These are phyloP conservation scores for Termitomyces sp. DNA, from an alignment of 768 basidiomycete genomes.

Conservation along the genomic window DNA sequence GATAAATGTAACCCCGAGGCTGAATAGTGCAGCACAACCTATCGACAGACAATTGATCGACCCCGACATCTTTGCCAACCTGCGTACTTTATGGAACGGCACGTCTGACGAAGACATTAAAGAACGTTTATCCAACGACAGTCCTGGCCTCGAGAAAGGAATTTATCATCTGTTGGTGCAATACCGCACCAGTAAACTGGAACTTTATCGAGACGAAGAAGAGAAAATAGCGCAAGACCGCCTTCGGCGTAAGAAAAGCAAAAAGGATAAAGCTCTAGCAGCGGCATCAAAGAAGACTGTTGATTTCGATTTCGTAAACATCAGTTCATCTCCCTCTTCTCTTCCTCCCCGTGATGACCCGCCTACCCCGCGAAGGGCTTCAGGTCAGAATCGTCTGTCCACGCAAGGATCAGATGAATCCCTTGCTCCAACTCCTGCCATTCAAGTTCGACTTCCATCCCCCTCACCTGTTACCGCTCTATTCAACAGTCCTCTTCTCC, in stretches of 20 bases:
- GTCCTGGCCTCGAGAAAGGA: slow-evolving; percentile 92
- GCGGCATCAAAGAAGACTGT: slow-evolving; percentile 18
- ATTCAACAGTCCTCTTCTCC: slow-evolving; percentile 29
- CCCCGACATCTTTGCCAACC: slow-evolving; percentile 82
- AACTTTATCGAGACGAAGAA: slow-evolving; percentile 72
- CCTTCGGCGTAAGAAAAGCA: slow-evolving; percentile 29
- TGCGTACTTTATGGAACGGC: slow-evolving; percentile 89
- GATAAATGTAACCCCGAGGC: slow-evolving; percentile 43
- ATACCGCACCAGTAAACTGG: slow-evolving; percentile 72
- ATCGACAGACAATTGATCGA: slow-evolving; percentile 70
- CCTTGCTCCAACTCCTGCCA: slow-evolving; percentile 8
- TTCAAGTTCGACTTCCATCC: slow-evolving; percentile 16
- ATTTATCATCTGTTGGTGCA: slow-evolving; percentile 88
- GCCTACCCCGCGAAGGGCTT: slow-evolving; percentile 59
- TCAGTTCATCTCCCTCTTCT: slow-evolving; percentile 24
- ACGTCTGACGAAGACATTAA: slow-evolving; percentile 70
- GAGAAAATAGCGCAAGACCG: slow-evolving; percentile 33
- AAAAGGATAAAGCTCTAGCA: slow-evolving; percentile 23
- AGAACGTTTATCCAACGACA: slow-evolving; percentile 55
- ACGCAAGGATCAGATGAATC: slow-evolving; percentile 18
- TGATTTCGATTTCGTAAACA: slow-evolving; percentile 18
- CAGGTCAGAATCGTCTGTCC: slow-evolving; percentile 22
- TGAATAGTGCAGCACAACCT: slow-evolving; percentile 67
- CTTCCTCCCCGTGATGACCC: slow-evolving; percentile 52
- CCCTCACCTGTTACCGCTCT: slow-evolving; percentile 23